Evolutionary conservation across 1,284 basidiomycete species (phyloP), one percentile per base, ranked within the genome.

Genomic region (Austroboletus novae-zelandiae): DNA sequence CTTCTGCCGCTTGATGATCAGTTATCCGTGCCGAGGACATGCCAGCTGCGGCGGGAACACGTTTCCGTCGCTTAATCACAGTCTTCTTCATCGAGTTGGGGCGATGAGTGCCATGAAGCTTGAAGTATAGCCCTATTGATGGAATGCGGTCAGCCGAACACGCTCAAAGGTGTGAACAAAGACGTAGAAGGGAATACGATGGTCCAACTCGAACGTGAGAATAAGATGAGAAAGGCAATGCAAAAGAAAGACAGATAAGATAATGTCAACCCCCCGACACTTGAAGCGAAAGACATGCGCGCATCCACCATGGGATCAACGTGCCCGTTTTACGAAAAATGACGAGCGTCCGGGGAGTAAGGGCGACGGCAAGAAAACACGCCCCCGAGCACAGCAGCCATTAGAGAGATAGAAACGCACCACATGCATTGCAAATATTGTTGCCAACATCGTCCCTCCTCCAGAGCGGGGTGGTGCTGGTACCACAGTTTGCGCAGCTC

Each of bases 11-110:
- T 40, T 89, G 88, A 64, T 89, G 88, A 64, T 91, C 89, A 13
- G 84, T 79, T 75, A 90, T 84, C 43, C 84, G 80, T 50, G 77
- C 79, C 45, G 74, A 57, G 69, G 76, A 59, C 57, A 61, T 60
- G 43, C 69, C 64, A 51, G 64, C 70, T 48, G 81, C 86, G 36
- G 92, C 93, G 43, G 94, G 91, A 29, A 98, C 93, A 59, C 96
- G 87, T 74, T 98, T 98, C 56, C 96, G 80, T 34, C 96, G 84
- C 76, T 99, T 99, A 78, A 99, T 99, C 61, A 98, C 94, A 4
- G 92, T 91, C 78, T 98, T 98, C 74, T 97, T 98, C 94, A 99
- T 95, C 51, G 93, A 93, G 56, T 96, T 96, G 31, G 96, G 96
- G 40, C 96, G 86, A 62, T 98, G 94, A 1, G 92, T 94, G 51